Evolutionary conservation across 176 grass and related monocot species (phyloP).

Genomic region (Eremochloa ophiuroides): DNA sequence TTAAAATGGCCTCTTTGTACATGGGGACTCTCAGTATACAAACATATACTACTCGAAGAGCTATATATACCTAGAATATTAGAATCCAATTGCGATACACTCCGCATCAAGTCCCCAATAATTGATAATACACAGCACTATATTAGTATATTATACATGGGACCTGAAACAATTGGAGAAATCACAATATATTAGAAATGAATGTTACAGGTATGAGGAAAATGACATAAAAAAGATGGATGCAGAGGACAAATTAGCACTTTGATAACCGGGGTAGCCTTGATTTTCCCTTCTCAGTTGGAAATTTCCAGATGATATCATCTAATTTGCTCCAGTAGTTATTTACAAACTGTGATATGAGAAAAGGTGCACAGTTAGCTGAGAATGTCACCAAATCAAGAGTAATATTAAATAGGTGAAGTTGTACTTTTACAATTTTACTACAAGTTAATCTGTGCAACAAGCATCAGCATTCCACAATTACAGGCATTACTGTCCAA

Average conservation of each 20-base stretch:
- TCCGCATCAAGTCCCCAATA: neutral
- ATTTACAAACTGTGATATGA: constrained; percentile 60
- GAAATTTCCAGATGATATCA: constrained; percentile 80
- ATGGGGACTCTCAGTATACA: constrained; percentile 11
- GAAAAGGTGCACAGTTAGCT: constrained; percentile 12
- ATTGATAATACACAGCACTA: neutral
- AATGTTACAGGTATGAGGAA: neutral
- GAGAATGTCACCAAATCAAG: neutral
- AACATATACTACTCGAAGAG: neutral
- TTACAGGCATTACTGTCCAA: constrained; percentile 7
- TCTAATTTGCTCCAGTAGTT: constrained; percentile 85
- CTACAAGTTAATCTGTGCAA: neutral
- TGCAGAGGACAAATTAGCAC: constrained; percentile 9
- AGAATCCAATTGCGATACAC: neutral
- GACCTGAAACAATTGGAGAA: constrained; percentile 32
- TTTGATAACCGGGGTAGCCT: constrained; percentile 43
- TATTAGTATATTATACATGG: neutral
- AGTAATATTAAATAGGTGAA: neutral
- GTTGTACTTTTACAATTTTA: constrained; percentile 5
- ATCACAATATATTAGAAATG: neutral
- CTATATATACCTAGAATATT: constrained; percentile 29
- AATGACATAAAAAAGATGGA: neutral
- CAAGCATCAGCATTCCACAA: neutral
- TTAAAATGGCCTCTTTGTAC: constrained; percentile 14
- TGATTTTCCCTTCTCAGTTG: constrained; percentile 67